Base-by-base conservation (phyloP, 2,329 filamentous ascomycete species). In the Alternaria atra region DNA sequence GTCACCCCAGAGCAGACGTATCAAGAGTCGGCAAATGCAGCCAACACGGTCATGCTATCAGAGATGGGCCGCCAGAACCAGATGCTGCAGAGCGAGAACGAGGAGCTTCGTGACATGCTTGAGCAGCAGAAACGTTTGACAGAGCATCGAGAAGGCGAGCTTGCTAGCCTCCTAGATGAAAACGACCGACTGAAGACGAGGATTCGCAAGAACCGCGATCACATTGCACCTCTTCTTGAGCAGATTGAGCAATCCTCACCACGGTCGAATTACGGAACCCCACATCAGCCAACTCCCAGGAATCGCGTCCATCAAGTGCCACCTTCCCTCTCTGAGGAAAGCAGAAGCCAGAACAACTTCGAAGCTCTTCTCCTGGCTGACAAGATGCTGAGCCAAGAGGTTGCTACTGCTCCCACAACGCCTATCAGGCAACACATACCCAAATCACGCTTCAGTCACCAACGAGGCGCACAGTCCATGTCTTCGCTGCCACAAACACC, bases 181-280 rank as follows among this genome's bases (percentile, higher is more conserved):
- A 91, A 93, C 56, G 84, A 89, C 39, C 86, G 92, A 76, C 84
- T 97, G 52, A 87, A 94, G 60, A 91, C 89, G 63, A 90, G 94
- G 20, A 97, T 98, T 65, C 88, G 91, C 42, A 92, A 97, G 76
- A 97, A 97, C 74, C 85, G 94, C 64, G 91, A 96, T 74, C 93
- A 97, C 73, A 89, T 97, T 70, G 91, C 92, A 60, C 75, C 76
- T 3, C 72, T 79, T 30, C 63, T 79, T n/a, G 74, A 76, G 52
- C 76, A 73, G 35, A 71, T 77, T 43, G 86, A 97, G 50, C 90
- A 91, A 72, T 90, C 60, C 40, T 77, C 91, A 69, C 91, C 92
- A 2, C 90, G 91, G 13, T 79, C 77, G 15, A 70, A 73, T 15
- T 70, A 77, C 25, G 89, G 87, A 52, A 86, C 59, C 84, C 88